Conservation (phyloP, 2,329 filamentous ascomycete species). For the Thielaviopsis musarum region DNA sequence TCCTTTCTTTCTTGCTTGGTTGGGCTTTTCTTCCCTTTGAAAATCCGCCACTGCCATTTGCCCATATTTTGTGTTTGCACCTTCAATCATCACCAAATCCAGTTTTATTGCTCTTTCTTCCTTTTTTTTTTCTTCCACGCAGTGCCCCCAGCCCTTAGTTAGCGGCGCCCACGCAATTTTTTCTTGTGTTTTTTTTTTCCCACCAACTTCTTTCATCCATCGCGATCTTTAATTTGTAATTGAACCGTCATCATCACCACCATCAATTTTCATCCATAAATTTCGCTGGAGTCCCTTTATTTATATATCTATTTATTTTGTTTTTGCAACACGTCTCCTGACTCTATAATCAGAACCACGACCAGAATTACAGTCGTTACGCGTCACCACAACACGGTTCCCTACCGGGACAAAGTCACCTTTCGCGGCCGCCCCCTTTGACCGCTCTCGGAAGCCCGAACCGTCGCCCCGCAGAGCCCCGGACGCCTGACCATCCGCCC, state of each 20-base stretch:
- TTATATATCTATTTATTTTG: neutral
- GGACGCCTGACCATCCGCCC: slow-evolving; percentile 27
- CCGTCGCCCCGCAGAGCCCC: neutral
- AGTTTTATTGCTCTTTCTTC: slow-evolving; percentile 14
- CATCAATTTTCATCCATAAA: neutral
- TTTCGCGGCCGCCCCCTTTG: slow-evolving; percentile 20
- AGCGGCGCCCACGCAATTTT: neutral
- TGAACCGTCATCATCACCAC: neutral
- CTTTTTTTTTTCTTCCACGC: neutral
- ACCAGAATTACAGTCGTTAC: slow-evolving; percentile 26
- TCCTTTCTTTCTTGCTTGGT: neutral
- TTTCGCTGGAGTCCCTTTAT: neutral
- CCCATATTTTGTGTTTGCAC: slow-evolving; percentile 4
- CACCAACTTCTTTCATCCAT: neutral
- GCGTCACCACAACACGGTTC: slow-evolving; percentile 29
- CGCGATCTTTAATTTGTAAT: neutral
- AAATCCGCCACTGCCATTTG: slow-evolving; percentile 6
- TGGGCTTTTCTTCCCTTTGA: neutral
- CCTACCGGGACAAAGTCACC: slow-evolving; percentile 32
- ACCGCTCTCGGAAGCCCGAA: slow-evolving; percentile 8
- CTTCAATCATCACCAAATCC: slow-evolving; percentile 7
- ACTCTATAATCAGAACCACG: neutral
- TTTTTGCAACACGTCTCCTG: slow-evolving; percentile 3
- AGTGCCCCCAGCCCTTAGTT: neutral
- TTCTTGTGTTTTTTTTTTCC: neutral